Conservation (phyloP, 495 filamentous ascomycete genomes). For the Talaromyces thailandensis region DNA sequence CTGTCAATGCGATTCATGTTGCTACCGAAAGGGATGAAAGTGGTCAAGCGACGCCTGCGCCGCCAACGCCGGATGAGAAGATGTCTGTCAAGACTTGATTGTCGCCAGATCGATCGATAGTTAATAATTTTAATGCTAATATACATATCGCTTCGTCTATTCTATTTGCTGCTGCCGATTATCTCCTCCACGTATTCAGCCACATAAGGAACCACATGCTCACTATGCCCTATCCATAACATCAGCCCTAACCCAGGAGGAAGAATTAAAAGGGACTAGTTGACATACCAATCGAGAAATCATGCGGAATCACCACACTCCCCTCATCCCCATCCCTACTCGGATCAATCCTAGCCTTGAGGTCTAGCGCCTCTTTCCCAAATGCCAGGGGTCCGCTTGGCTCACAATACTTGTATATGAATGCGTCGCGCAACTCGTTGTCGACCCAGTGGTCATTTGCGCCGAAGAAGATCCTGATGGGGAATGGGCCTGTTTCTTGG, state of each 20-base stretch:
- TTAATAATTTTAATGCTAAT: not conserved
- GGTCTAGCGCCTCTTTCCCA: not conserved
- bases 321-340: slow-evolving; percentile 5
- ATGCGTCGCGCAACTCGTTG: slow-evolving; percentile 4
- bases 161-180: not conserved
- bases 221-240: not conserved
- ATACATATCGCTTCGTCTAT: not conserved
- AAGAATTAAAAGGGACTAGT: not conserved
- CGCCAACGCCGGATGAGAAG: slow-evolving; percentile 2
- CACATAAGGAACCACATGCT: slow-evolving; percentile 6
- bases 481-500: not conserved
- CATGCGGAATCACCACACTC: slow-evolving; percentile 7
- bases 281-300: slow-evolving; percentile 5
- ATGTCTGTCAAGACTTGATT: slow-evolving; percentile 5
- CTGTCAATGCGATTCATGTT: slow-evolving; percentile 4
- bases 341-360: slow-evolving; percentile 2
- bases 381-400: not conserved
- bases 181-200: slow-evolving; percentile 3
- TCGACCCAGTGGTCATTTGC: slow-evolving; percentile 1
- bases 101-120: not conserved
- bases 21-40: not conserved
- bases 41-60: not conserved
- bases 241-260: not conserved
- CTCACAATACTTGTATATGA: slow-evolving; percentile 6
- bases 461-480: slow-evolving; percentile 6